Conservation (phyloP, 2,329 filamentous ascomycete genomes). For the Epichloe aotearoae region DNA sequence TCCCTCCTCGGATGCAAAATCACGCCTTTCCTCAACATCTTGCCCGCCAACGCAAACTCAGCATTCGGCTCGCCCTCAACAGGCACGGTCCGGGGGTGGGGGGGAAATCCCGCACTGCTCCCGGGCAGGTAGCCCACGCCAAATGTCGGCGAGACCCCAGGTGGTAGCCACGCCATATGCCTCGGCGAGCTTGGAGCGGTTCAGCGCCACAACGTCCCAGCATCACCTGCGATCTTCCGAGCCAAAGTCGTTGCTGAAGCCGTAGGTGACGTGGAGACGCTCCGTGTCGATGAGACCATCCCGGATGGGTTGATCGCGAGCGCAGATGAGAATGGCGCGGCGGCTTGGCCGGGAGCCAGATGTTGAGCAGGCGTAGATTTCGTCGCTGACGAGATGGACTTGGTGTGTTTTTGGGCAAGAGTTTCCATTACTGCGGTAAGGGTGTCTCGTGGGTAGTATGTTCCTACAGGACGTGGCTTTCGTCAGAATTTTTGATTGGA, state of each 20-base stretch:
- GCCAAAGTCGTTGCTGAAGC: slow-evolving; percentile 37
- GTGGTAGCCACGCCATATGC: slow-evolving; percentile 28
- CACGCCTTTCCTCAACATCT: slow-evolving; percentile 31
- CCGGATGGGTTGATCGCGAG: slow-evolving; percentile 28
- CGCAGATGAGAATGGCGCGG: slow-evolving; percentile 31
- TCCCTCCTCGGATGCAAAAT: slow-evolving; percentile 35
- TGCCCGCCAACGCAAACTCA: slow-evolving; percentile 31
- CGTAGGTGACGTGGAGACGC: slow-evolving; percentile 36
- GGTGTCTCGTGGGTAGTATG: slow-evolving; percentile 30
- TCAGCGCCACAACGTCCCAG: slow-evolving; percentile 27
- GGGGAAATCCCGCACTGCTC: slow-evolving; percentile 44
- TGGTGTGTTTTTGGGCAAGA: slow-evolving; percentile 32
- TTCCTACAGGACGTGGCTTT: slow-evolving; percentile 10
- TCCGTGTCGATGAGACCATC: slow-evolving; percentile 29
- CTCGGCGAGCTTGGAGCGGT: slow-evolving; percentile 24
- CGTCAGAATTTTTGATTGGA: background rate
- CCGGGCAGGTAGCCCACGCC: slow-evolving; percentile 29
- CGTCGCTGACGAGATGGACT: slow-evolving; percentile 43
- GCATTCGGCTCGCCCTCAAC: slow-evolving; percentile 17
- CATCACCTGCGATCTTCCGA: slow-evolving; percentile 32
- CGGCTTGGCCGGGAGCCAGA: slow-evolving; percentile 25
- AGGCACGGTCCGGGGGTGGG: slow-evolving; percentile 38
- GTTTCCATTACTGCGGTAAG: slow-evolving; percentile 28
- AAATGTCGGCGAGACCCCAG: slow-evolving; percentile 20
- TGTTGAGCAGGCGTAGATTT: slow-evolving; percentile 42